Percentiles rank a stretch among this genome's conserved stretches.
Conservation (phyloP, 2,329 filamentous ascomycete species). For the Salinomyces thailandicus region DNA sequence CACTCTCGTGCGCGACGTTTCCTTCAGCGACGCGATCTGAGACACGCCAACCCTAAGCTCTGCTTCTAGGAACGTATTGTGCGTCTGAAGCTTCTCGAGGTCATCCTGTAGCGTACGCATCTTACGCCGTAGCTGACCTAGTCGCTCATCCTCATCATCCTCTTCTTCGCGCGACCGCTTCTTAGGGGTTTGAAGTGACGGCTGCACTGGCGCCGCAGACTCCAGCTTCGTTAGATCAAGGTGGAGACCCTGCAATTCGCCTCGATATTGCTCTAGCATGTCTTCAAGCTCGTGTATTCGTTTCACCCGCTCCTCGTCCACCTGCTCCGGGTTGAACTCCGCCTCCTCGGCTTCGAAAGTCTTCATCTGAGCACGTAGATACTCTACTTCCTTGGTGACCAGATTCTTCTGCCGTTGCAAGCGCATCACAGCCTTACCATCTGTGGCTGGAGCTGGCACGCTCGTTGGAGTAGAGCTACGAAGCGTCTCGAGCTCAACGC, state of each 20-base stretch:
- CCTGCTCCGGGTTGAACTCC: slow-evolving; percentile 69
- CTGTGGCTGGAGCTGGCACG: slow-evolving; percentile 29
- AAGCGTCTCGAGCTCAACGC: slow-evolving; percentile 59
- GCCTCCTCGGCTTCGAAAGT: slow-evolving; percentile 77
- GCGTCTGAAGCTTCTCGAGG: slow-evolving; percentile 57
- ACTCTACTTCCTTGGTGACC: slow-evolving; percentile 86
- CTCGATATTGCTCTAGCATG: slow-evolving; percentile 78
- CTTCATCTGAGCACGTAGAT: slow-evolving; percentile 83
- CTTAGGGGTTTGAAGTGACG: slow-evolving; percentile 51
- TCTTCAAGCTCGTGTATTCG: slow-evolving; percentile 73
- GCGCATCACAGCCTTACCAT: slow-evolving; percentile 54
- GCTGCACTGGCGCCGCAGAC: slow-evolving; percentile 30
- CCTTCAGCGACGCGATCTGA: slow-evolving; percentile 58
- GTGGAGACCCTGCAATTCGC: slow-evolving; percentile 65
- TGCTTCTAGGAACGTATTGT: slow-evolving; percentile 58
- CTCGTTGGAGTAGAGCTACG: slow-evolving; percentile 32
- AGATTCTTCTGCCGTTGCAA: slow-evolving; percentile 78
- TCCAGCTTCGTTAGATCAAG: slow-evolving; percentile 62
- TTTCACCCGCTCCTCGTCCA: slow-evolving; percentile 62
- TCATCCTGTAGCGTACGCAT: slow-evolving; percentile 77
- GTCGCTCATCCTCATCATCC: slow-evolving; percentile 53
- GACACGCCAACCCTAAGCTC: slow-evolving; percentile 63
- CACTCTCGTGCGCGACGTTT: slow-evolving; percentile 66
- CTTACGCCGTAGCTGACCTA: slow-evolving; percentile 78
- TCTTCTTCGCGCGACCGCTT: slow-evolving; percentile 35